Percentiles rank a stretch among this genome's conserved stretches.
These are phyloP conservation scores for Rachicladosporium sp. DNA, from an alignment of 2,329 filamentous ascomycete genomes.

Conservation along the genomic window DNA sequence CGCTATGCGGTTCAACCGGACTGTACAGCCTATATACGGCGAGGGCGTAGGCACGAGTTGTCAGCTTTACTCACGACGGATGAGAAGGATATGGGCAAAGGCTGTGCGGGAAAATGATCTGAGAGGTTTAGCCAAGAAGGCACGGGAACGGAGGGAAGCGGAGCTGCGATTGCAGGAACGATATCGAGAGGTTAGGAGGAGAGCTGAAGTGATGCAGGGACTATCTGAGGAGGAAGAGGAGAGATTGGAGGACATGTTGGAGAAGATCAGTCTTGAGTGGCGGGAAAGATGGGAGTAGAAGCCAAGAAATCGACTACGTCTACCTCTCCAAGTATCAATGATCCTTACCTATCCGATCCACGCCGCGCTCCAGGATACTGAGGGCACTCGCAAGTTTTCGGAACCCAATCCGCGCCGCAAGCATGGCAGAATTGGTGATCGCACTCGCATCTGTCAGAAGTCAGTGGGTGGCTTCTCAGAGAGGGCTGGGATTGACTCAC, in stretches of 20 bases:
- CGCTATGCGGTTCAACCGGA: constrained; percentile 52
- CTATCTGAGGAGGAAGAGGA: constrained; percentile 45
- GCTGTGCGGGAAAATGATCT: constrained; percentile 57
- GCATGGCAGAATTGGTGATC: too few relatives aligned
- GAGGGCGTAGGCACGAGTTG: constrained; percentile 45
- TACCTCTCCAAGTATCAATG: too few relatives aligned
- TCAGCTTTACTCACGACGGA: constrained; percentile 68
- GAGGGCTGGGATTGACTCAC: too few relatives aligned
- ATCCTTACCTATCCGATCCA: too few relatives aligned
- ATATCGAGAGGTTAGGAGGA: constrained; percentile 26
- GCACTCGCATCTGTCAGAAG: too few relatives aligned
- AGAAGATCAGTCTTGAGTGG: constrained; percentile 40
- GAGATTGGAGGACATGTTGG: constrained; percentile 41
- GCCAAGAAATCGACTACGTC: too few relatives aligned
- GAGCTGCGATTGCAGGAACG: constrained; percentile 48
- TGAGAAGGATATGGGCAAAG: constrained; percentile 60
- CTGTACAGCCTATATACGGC: constrained; percentile 43
- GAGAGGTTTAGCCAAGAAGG: constrained; percentile 49
- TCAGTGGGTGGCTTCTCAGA: too few relatives aligned
- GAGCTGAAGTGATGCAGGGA: constrained; percentile 24
- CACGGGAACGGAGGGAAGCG: constrained; percentile 44
- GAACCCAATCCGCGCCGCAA: too few relatives aligned
- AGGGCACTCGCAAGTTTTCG: too few relatives aligned
- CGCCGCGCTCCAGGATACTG: too few relatives aligned
- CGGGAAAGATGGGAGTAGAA: constrained; percentile 33